Conservation (phyloP, 345 rosid genomes). For the Moringa oleifera region DNA sequence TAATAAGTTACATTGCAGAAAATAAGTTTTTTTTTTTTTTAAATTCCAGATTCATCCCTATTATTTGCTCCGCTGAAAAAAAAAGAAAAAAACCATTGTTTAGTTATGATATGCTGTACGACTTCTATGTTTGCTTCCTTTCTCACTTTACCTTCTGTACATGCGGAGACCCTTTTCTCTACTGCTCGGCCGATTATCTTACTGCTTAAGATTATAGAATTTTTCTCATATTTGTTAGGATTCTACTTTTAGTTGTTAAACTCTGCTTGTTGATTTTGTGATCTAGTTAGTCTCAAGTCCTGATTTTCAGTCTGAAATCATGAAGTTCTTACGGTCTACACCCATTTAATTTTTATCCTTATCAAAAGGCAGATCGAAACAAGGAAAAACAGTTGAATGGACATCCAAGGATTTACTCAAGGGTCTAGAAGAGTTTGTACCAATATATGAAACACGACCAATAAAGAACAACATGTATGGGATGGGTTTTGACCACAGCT, state of each 20-base stretch:
- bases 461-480: conserved; percentile 91
- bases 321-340: conserved; percentile 23
- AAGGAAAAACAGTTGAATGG: conserved; percentile 91
- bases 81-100: background rate
- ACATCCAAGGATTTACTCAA: conserved; percentile 86
- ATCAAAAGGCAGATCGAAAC: conserved; percentile 99
- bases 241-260: no score
- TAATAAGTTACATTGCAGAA: background rate
- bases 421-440: conserved; percentile 89
- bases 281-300: background rate
- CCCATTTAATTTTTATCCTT: conserved; percentile 54
- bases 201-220: background rate
- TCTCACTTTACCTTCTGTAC: no score
- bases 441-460: conserved; percentile 88
- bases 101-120: background rate
- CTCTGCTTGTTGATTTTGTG: background rate
- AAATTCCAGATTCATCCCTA: no score
- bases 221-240: background rate
- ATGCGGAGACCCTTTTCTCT: no score
- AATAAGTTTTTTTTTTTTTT: background rate
- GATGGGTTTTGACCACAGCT: conserved; percentile 99
- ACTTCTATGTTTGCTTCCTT: no score
- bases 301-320: background rate
- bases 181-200: background rate
- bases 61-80: background rate